Base-by-base conservation (phyloP, 306 rosid genomes). In the Cucumis hystrix region DNA sequence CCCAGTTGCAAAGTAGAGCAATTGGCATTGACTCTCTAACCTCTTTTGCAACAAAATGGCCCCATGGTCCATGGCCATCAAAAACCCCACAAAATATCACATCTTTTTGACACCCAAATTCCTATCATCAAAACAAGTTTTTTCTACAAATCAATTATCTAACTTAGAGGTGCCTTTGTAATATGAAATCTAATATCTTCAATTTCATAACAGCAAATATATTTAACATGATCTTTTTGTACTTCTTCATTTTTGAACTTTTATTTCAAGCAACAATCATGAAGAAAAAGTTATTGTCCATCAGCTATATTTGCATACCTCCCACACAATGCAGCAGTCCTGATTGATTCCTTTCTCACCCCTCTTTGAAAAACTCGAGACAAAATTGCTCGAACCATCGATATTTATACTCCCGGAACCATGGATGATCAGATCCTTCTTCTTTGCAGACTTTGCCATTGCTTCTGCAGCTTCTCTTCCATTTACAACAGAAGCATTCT, bases 1-100 rank as follows among this genome's bases (percentile, higher is more conserved):
- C 97, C 98, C 98, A 95, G 60, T 86, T 89, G 75, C 90, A 85
- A 25, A 95, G 81, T 82, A 95, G 80, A 79, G 97, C 82, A 13
- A 82, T 77, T 40, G 97, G 93, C 97, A 95, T 85, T 35, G 93
- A 85, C 77, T 95, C 88, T 80, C 97, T 89, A 8, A 92, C 87
- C 57, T 69, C 81, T 82, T 95, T 95, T 5, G 98, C 89, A 83
- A 95, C 96, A 81, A 87, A 90, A 80, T 95, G 97, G 40, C 98
- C 98, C 98, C 98, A 95, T 23, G 89, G 84, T 0, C 98, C 98
- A 54, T 95, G 98, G 43, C 98, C 98, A 63, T 95, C 98, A 78
- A 92, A 95, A 8, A 95, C 83, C 40, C 98, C 98, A 37, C 98
- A 92, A 40, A 89, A 92, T 40, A 95, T 83, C 97, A 90, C 86